Evolutionary conservation across 2,329 filamentous ascomycete genomes (phyloP).

Genomic region (Chrysoporthe cubensis): DNA sequence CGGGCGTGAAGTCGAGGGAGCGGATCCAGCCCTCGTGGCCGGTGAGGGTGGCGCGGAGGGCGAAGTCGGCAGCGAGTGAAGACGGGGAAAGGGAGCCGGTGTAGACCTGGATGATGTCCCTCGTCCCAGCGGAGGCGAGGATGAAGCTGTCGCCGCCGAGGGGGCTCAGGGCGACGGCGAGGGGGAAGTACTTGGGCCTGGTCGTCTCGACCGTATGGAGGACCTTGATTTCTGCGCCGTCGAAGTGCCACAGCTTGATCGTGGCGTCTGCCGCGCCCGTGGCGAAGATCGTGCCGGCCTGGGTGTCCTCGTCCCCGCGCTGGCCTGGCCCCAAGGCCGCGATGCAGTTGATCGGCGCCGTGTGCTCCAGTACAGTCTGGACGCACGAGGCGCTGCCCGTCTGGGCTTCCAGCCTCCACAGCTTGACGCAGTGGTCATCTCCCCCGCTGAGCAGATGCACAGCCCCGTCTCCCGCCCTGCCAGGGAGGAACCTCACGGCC

Average conservation of each 20-base stretch:
- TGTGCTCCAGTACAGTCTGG: constrained; percentile 68
- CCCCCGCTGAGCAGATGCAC: constrained; percentile 76
- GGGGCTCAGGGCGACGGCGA: constrained; percentile 71
- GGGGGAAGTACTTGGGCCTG: constrained; percentile 77
- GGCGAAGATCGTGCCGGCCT: constrained; percentile 57
- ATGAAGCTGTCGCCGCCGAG: constrained; percentile 61
- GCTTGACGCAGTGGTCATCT: constrained; percentile 74
- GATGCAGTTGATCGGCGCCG: constrained; percentile 75
- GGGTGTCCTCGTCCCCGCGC: not conserved
- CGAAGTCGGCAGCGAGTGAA: constrained; percentile 53
- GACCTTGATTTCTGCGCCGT: constrained; percentile 52
- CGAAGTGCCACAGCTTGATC: constrained; percentile 70
- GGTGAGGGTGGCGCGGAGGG: constrained; percentile 73
- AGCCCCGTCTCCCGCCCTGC: constrained; percentile 46
- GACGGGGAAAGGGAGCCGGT: constrained; percentile 40
- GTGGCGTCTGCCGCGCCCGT: constrained; percentile 83
- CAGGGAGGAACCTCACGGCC: constrained; percentile 76
- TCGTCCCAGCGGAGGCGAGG: constrained; percentile 86
- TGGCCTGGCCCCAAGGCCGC: constrained; percentile 44
- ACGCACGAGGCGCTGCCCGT: constrained; percentile 44
- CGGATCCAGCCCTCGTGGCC: constrained; percentile 97
- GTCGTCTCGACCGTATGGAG: constrained; percentile 71
- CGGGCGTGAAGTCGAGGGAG: constrained; percentile 76
- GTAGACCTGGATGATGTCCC: constrained; percentile 79
- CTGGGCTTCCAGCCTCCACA: constrained; percentile 62